These are phyloP conservation scores for Cercophora samala DNA, from an alignment of 495 filamentous ascomycete species.

Conservation along the genomic window DNA sequence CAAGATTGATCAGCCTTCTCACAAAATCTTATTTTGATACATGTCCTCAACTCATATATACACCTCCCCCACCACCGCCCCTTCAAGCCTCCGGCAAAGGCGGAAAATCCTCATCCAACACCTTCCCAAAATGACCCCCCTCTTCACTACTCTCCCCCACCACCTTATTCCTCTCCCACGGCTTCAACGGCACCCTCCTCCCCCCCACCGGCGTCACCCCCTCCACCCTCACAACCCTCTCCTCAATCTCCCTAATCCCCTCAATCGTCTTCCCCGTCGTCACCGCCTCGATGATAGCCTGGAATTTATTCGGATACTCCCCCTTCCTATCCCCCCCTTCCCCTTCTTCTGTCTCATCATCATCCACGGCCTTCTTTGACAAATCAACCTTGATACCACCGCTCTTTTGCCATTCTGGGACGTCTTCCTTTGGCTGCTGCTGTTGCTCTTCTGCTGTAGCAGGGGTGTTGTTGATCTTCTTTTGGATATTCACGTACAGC, in stretches of 20 bases:
- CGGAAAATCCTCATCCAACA: constrained; percentile 30
- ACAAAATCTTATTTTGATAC: neutral
- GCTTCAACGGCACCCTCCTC: constrained; percentile 36
- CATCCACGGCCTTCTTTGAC: constrained; percentile 33
- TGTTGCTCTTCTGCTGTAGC: neutral
- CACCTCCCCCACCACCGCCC: neutral
- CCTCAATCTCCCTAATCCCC: constrained; percentile 85
- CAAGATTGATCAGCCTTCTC: too few relatives aligned
- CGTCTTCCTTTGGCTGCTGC: neutral
- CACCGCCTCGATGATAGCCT: constrained; percentile 85
- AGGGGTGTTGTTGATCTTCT: constrained; percentile 16
- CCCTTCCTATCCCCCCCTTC: constrained; percentile 28
- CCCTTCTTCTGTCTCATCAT: neutral
- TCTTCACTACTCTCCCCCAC: neutral
- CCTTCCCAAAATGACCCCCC: constrained; percentile 10
- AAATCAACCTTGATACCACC: constrained; percentile 44
- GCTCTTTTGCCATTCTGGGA: constrained; percentile 41
- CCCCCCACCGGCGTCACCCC: constrained; percentile 35
- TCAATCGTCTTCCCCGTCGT: constrained; percentile 79
- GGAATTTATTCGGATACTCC: constrained; percentile 82
- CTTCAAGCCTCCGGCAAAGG: constrained; percentile 16
- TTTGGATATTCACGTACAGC: constrained; percentile 29
- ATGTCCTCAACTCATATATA: neutral
- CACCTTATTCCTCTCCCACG: constrained; percentile 35
- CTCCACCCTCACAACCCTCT: constrained; percentile 66